Conservation (phyloP, 148 eudicot species). For the Hydrangea macrophylla region DNA sequence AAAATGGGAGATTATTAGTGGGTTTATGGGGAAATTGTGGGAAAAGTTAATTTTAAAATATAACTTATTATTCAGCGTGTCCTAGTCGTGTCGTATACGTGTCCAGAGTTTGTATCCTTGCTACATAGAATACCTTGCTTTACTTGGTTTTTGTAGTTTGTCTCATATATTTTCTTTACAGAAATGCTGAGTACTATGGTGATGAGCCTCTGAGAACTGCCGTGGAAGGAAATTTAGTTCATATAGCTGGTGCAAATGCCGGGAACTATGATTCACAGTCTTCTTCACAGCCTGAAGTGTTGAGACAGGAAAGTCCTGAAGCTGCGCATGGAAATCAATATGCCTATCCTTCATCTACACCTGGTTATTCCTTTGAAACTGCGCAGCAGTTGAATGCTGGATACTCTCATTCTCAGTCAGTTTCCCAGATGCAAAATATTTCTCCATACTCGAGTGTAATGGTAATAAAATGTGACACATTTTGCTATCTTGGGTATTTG, state of each 20-base stretch:
- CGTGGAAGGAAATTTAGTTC: conserved; percentile 55
- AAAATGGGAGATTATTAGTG: too few relatives aligned
- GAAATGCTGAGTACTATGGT: conserved; percentile 71
- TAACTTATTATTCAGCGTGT: too few relatives aligned
- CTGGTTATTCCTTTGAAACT: conserved; percentile 69
- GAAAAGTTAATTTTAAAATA: too few relatives aligned
- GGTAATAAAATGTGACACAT: conserved; percentile 33
- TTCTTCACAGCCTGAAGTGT: conserved; percentile 54
- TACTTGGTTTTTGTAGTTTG: conserved; percentile 1
- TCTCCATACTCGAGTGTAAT: conserved; percentile 58
- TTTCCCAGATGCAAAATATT: conserved; percentile 70
- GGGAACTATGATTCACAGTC: conserved; percentile 61
- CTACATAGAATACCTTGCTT: conserved; percentile 3
- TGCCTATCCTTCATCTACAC: conserved; percentile 58
- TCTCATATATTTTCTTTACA: conserved; percentile 24
- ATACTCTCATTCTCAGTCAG: conserved; percentile 49
- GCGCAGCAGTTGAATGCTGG: conserved; percentile 58
- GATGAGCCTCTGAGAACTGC: conserved; percentile 63
- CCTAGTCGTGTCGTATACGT: too few relatives aligned
- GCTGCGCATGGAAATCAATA: conserved; percentile 58
- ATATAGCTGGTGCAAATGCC: conserved; percentile 47
- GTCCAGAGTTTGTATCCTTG: too few relatives aligned
- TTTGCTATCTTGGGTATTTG: background rate
- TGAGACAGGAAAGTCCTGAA: conserved; percentile 62
- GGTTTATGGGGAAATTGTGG: too few relatives aligned